A percentile compares a stretch with the other conserved stretches of the same genome.
These are phyloP conservation scores for Sclerotinia glacialis DNA, from an alignment of 2,329 filamentous ascomycete genomes.

Conservation along the genomic window DNA sequence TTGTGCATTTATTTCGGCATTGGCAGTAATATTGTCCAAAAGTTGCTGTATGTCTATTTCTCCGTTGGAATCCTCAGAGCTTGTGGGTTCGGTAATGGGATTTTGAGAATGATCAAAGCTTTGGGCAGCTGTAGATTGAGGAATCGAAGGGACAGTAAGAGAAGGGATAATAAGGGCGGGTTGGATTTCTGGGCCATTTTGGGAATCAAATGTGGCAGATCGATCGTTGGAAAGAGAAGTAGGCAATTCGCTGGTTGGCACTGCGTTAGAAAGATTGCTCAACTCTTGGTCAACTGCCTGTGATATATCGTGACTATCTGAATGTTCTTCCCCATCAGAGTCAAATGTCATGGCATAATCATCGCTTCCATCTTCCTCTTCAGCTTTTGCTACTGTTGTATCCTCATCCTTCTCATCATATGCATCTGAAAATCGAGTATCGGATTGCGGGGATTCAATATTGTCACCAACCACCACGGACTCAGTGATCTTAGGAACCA, in stretches of 20 bases:
- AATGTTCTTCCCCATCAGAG: conserved; percentile 38
- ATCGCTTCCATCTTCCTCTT: conserved; percentile 36
- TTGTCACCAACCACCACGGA: conserved; percentile 1
- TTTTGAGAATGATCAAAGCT: conserved; percentile 22
- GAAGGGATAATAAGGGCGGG: conserved; percentile 30
- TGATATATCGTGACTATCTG: conserved; percentile 40
- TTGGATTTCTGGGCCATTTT: conserved; percentile 27
- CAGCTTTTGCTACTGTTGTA: conserved; percentile 27
- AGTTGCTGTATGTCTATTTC: conserved; percentile 42
- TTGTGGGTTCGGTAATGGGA: conserved; percentile 27
- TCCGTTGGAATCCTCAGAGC: conserved; percentile 35
- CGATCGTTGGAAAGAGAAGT: conserved; percentile 26
- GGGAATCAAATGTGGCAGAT: conserved; percentile 26
- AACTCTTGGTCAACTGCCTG: conserved; percentile 35
- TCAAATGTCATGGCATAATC: conserved; percentile 43
- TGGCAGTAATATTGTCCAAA: conserved; percentile 42
- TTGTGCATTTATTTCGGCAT: conserved; percentile 39
- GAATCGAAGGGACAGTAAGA: conserved; percentile 25
- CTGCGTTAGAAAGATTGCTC: conserved; percentile 30
- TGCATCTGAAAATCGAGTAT: conserved; percentile 40
- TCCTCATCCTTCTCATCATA: conserved; percentile 37
- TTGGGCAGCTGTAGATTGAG: conserved; percentile 29
- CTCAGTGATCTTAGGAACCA: conserved; percentile 16
- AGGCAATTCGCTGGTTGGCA: conserved; percentile 30
- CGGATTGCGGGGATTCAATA: conserved; percentile 30